Conservation (phyloP, 108 stramenopile species). For the Chaetoceros muelleri region DNA sequence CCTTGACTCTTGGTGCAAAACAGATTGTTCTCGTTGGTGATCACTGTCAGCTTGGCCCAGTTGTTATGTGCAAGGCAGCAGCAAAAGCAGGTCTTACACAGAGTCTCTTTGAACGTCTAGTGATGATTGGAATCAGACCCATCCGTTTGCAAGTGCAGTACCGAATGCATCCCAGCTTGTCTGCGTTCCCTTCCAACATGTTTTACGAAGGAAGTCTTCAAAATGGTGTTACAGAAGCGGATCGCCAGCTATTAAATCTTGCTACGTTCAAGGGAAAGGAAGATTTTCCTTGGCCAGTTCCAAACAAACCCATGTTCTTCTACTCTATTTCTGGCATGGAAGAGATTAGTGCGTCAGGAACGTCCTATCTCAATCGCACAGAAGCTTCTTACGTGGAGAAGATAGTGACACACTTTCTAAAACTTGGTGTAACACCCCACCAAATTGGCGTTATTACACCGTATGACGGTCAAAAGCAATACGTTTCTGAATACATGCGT, state of each 20-base stretch:
- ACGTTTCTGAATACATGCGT: conserved; percentile 87
- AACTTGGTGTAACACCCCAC: conserved; percentile 81
- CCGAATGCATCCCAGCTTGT: conserved; percentile 96
- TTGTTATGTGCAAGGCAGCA: conserved; percentile 95
- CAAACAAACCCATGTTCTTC: conserved; percentile 92
- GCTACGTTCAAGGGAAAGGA: conserved; percentile 70
- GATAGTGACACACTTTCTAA: conserved; percentile 90
- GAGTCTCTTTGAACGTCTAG: conserved; percentile 93
- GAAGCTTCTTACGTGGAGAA: conserved; percentile 96
- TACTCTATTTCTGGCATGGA: conserved; percentile 89
- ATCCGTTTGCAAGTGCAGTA: conserved; percentile 97
- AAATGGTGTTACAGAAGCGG: conserved; percentile 94
- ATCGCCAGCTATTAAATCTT: conserved; percentile 71
- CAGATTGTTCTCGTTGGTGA: conserved; percentile 98
- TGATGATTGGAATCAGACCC: conserved; percentile 90
- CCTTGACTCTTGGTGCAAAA: conserved; percentile 93
- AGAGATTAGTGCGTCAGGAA: conserved; percentile 94
- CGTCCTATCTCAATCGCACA: conserved; percentile 94
- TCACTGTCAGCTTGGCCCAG: conserved; percentile 97
- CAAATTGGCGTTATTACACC: conserved; percentile 98
- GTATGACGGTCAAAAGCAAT: conserved; percentile 97
- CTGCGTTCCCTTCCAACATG: conserved; percentile 98
- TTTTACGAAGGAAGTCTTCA: conserved; percentile 98
- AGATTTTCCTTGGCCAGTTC: conserved; percentile 88
- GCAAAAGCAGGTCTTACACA: conserved; percentile 92